A percentile compares a stretch with the other conserved stretches of the same genome.
phyloP scores from a whole-genome alignment of 495 filamentous ascomycete species.

The Hypoxylon fuscum region DNA sequence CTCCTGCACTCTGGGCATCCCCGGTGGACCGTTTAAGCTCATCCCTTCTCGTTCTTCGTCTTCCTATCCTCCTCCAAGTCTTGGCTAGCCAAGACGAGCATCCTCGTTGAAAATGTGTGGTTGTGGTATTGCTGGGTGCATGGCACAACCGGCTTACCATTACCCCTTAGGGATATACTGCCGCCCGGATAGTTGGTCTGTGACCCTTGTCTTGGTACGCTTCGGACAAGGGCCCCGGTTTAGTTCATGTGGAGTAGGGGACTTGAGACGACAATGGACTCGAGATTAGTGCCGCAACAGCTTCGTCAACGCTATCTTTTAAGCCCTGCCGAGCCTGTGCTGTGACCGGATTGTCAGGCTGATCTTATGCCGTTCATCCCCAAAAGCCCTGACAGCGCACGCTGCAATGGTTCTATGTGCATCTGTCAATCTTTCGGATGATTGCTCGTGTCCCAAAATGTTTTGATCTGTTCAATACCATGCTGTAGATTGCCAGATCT shows the following conservation, averaged over 20 bases:
- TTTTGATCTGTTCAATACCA: conserved; percentile 42
- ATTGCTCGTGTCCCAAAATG: conserved; percentile 36
- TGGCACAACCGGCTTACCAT: conserved; percentile 42
- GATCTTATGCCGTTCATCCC: conserved; percentile 60
- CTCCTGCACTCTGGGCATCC: conserved; percentile 41
- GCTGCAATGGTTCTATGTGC: conserved; percentile 31
- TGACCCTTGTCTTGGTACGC: conserved; percentile 47
- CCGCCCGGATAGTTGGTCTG: conserved; percentile 46
- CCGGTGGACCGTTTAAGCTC: conserved; percentile 44
- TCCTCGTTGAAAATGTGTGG: conserved; percentile 27
- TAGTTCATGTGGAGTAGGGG: conserved; percentile 41
- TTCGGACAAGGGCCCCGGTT: conserved; percentile 44
- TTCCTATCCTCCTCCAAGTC: conserved; percentile 21
- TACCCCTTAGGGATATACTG: conserved; percentile 43
- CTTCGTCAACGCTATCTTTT: conserved; percentile 42
- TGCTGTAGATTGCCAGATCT: conserved; percentile 43
- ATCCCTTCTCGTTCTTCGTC: conserved; percentile 38
- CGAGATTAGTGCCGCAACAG: conserved; percentile 47
- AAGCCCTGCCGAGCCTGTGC: conserved; percentile 52
- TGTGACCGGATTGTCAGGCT: conserved; percentile 60
- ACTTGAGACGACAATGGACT: conserved; percentile 60
- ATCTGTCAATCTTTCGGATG: conserved; percentile 42
- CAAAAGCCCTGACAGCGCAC: conserved; percentile 40
- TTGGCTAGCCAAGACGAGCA: conserved; percentile 33
- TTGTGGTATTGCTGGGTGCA: conserved; percentile 36